phyloP scores from a whole-genome alignment of 2,329 filamentous ascomycete species.

The Aaosphaeria pasadenensis region DNA sequence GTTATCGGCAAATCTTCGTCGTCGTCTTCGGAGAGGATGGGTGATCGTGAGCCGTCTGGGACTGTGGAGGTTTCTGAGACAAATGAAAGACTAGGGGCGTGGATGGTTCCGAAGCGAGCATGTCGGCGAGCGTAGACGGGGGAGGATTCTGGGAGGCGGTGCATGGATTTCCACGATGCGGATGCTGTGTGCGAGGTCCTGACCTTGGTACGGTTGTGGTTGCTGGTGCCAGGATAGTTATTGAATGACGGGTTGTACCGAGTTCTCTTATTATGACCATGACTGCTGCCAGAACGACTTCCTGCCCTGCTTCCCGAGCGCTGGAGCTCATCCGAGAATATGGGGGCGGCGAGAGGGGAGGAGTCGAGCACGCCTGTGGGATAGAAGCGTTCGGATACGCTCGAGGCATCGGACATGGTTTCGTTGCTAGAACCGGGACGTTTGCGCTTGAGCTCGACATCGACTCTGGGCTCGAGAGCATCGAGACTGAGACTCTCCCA shows the following conservation, averaged over 20 bases:
- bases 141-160: slow-evolving; percentile 80
- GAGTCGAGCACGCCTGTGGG: slow-evolving; percentile 70
- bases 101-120: slow-evolving; percentile 67
- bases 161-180: slow-evolving; percentile 71
- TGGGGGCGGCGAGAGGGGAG: slow-evolving; percentile 76
- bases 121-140: slow-evolving; percentile 76
- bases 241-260: slow-evolving; percentile 28
- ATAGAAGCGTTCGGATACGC: slow-evolving; percentile 73
- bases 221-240: slow-evolving; percentile 43
- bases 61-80: slow-evolving; percentile 70
- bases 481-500: slow-evolving; percentile 89
- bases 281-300: slow-evolving; percentile 56
- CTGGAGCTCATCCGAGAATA: slow-evolving; percentile 80
- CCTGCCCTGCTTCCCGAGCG: slow-evolving; percentile 52
- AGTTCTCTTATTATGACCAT: slow-evolving; percentile 37
- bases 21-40: slow-evolving; percentile 70
- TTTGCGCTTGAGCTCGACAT: slow-evolving; percentile 74
- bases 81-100: slow-evolving; percentile 73
- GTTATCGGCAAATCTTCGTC: slow-evolving; percentile 76
- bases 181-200: slow-evolving; percentile 57
- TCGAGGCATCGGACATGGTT: slow-evolving; percentile 80
- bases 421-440: slow-evolving; percentile 66
- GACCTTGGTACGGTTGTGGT: slow-evolving; percentile 67
- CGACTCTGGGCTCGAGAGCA: slow-evolving; percentile 78
- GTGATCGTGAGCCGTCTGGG: slow-evolving; percentile 59